These are phyloP conservation scores for Trypanosomatidae sp. DNA, from an alignment of 208 protist species.

Conservation along the genomic window DNA sequence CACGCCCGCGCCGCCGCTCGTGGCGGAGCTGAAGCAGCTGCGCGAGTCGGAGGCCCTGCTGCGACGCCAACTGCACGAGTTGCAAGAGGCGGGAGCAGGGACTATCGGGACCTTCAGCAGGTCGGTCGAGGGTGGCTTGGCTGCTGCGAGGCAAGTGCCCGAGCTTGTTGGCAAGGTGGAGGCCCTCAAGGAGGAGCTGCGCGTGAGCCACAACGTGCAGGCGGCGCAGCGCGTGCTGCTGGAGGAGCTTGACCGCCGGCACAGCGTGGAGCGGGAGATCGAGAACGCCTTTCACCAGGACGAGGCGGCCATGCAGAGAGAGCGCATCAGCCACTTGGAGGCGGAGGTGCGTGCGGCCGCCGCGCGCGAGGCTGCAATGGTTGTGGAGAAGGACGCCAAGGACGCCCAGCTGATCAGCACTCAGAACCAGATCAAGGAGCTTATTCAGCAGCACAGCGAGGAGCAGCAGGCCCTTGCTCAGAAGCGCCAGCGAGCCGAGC, in stretches of 20 bases:
- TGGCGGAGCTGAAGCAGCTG: slow-evolving; percentile 62
- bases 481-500: slow-evolving; percentile 53
- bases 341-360: slow-evolving; percentile 20
- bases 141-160: slow-evolving; percentile 20
- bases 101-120: slow-evolving; percentile 20
- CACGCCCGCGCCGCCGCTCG: slow-evolving; percentile 38
- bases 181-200: slow-evolving; percentile 29
- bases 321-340: slow-evolving; percentile 16
- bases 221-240: slow-evolving; percentile 23
- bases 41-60: slow-evolving; percentile 50
- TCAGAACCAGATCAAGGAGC: slow-evolving; percentile 15
- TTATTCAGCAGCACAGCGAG: slow-evolving; percentile 33
- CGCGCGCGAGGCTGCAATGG: slow-evolving; percentile 15
- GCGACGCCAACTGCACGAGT: slow-evolving; percentile 37
- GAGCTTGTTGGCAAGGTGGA: slow-evolving; percentile 25
- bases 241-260: slow-evolving; percentile 24
- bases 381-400: slow-evolving; percentile 12
- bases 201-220: slow-evolving; percentile 11
- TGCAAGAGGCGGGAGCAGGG: slow-evolving; percentile 26
- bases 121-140: slow-evolving; percentile 29
- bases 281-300: slow-evolving; percentile 15
- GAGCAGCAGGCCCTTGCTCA: slow-evolving; percentile 24
- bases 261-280: slow-evolving; percentile 24
- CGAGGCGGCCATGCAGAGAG: slow-evolving; percentile 21
- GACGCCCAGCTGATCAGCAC: slow-evolving; percentile 17